These are phyloP conservation scores for Sutorius eximius DNA, from an alignment of 1,284 basidiomycete species.

Conservation along the genomic window DNA sequence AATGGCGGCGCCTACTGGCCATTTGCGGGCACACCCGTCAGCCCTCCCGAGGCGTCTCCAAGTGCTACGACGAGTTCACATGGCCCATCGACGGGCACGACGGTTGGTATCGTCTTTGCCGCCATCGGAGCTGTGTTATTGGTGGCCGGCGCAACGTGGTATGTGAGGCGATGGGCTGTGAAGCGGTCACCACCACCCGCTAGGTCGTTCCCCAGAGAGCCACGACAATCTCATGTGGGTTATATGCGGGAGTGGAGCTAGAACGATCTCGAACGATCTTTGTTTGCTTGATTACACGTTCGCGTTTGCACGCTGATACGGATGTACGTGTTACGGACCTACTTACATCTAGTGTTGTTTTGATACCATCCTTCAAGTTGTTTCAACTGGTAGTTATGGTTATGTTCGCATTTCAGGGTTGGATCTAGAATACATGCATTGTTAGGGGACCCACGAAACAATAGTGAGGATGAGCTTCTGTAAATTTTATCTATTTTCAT, in stretches of 20 bases:
- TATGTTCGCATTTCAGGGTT: background rate
- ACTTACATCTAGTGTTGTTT: background rate
- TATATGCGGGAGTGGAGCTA: slow-evolving; percentile 10
- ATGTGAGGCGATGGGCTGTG: slow-evolving; percentile 50
- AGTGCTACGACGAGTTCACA: slow-evolving; percentile 20
- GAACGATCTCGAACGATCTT: background rate
- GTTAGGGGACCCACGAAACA: background rate
- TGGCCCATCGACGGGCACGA: slow-evolving; percentile 34
- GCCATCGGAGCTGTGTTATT: slow-evolving; percentile 49
- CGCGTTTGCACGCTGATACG: background rate
- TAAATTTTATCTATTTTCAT: background rate
- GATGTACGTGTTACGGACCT: background rate
- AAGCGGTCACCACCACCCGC: slow-evolving; percentile 25
- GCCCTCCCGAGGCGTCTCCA: slow-evolving; percentile 16
- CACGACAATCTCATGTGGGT: background rate
- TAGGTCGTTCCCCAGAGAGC: background rate
- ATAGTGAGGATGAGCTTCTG: background rate
- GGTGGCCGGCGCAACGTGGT: slow-evolving; percentile 44
- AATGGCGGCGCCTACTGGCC: slow-evolving; percentile 73
- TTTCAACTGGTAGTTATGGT: background rate
- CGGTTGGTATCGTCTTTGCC: slow-evolving; percentile 55
- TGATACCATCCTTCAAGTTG: background rate
- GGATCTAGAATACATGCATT: background rate
- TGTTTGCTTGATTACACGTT: background rate
- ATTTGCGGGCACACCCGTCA: slow-evolving; percentile 47